These are phyloP conservation scores for Leishmania guyanensis DNA, from an alignment of 208 protist species.

Conservation along the genomic window DNA sequence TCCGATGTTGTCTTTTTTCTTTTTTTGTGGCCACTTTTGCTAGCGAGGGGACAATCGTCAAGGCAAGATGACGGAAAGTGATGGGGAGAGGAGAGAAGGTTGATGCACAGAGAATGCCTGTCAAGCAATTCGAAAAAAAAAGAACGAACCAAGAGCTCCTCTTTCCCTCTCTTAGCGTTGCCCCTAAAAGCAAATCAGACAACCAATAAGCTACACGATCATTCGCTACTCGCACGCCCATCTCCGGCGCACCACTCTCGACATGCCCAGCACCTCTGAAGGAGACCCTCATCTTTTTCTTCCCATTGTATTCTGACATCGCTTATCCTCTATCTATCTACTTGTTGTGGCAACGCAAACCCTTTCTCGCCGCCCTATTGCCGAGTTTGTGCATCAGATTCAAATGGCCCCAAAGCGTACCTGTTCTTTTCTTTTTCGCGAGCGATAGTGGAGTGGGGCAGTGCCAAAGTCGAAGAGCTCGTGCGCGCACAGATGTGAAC, in stretches of 20 bases:
- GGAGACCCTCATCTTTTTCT: background rate
- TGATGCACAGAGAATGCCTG: background rate
- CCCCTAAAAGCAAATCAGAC: background rate
- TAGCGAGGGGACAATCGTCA: background rate
- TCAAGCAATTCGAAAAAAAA: background rate
- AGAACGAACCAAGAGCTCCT: background rate
- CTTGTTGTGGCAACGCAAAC: background rate
- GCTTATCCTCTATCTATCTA: background rate
- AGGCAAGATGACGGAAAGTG: background rate
- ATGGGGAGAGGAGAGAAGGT: background rate
- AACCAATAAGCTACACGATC: background rate
- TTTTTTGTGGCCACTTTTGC: background rate
- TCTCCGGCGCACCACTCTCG: background rate
- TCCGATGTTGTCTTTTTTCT: background rate
- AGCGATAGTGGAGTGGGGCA: background rate
- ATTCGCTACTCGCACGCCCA: background rate
- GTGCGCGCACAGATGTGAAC: slow-evolving; percentile 26
- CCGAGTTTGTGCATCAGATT: background rate
- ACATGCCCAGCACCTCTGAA: background rate
- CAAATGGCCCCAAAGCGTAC: background rate
- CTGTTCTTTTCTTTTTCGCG: background rate
- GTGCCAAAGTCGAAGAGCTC: background rate
- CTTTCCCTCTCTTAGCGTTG: background rate
- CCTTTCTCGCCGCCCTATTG: background rate
- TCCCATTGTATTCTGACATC: background rate